Evolutionary conservation across 805 yeast genomes (phyloP), one percentile per base, ranked within the genome.

Genomic region (Saccharomyces kudriavzevii): DNA sequence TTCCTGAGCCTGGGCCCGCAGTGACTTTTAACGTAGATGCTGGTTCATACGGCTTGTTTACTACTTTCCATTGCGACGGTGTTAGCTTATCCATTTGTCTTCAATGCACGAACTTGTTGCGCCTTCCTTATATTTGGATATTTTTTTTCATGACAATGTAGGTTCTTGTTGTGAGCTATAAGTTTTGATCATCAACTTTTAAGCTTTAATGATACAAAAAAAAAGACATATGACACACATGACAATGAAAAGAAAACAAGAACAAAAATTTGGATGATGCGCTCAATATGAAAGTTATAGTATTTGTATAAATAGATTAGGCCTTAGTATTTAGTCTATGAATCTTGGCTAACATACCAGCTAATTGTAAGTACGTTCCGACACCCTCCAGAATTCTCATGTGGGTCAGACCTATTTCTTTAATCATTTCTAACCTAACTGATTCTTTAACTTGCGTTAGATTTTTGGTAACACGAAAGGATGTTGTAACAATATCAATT

Each of bases 381-480:
- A 94, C 96, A 58, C 99, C 99, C 70, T 94, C 98, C 49, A 94
- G 74, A 1, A 94, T 84, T 56, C 97, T 76, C 91, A 94, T 85
- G 66, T 94, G 99, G 1, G 89, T 81, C 57, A 87, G 82, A 4
- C 99, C 99, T 47, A 94, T 89, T 61, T 87, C 90, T 65, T 84
- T 83, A 58, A 94, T 84, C 65, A 86, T 79, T 55, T 86, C 92
- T 56, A 94, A 74, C 58, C 96, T 74, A 53, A 75, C 76, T 50
- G 77, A 77, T 66, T 94, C 98, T 45, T 76, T 77, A 8, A 89
- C 73, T 20, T 82, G 84, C 8, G 78, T 82, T 55, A 94, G 64
- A 1, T 85, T 80, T 70, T 91, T 92, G 27, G 89, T 80, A 9
- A 94, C 98, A 58, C 88, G 81, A 73, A 94, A 94, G 63, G 91